A percentile compares a stretch with the other conserved stretches of the same genome.
Conservation (phyloP, 1,284 basidiomycete genomes). For the Pyrrhoderma lamaoense region DNA sequence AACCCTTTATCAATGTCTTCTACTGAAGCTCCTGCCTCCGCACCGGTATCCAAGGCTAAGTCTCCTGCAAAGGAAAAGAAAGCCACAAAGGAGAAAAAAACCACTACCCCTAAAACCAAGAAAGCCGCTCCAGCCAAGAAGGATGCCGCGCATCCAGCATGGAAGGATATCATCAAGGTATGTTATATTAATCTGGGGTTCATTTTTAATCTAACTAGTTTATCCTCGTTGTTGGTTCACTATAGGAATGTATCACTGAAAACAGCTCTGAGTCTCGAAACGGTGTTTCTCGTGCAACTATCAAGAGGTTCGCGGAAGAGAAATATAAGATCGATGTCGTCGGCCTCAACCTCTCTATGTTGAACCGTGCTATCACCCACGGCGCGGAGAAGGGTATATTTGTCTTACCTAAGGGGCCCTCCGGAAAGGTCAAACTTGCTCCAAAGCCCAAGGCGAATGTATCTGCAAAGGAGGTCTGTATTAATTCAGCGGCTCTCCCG, state of each 20-base stretch:
- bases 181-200: constrained; percentile 20
- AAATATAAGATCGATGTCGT: constrained; percentile 59
- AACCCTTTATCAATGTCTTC: constrained; percentile 22
- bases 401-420: constrained; percentile 65
- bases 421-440: constrained; percentile 66
- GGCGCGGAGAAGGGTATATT: constrained; percentile 61
- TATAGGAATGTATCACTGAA: constrained; percentile 60
- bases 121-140: constrained; percentile 12
- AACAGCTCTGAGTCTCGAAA: constrained; percentile 58
- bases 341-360: constrained; percentile 51
- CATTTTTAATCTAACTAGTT: too few relatives aligned
- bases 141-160: constrained; percentile 38
- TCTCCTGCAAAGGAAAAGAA: constrained; percentile 29
- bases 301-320: constrained; percentile 81
- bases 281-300: constrained; percentile 69
- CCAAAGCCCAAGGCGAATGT: constrained; percentile 42
- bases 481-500: constrained; percentile 25
- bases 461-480: constrained; percentile 48
- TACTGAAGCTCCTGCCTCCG: constrained; percentile 30
- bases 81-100: constrained; percentile 40
- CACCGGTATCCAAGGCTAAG: constrained; percentile 21
- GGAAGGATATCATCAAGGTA: constrained; percentile 59
- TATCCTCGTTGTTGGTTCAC: not conserved
- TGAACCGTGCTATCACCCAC: constrained; percentile 64
- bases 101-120: constrained; percentile 29